Evolutionary conservation across 225 moss, liverwort and hornwort species (phyloP).

Genomic region (Asterella californica): DNA sequence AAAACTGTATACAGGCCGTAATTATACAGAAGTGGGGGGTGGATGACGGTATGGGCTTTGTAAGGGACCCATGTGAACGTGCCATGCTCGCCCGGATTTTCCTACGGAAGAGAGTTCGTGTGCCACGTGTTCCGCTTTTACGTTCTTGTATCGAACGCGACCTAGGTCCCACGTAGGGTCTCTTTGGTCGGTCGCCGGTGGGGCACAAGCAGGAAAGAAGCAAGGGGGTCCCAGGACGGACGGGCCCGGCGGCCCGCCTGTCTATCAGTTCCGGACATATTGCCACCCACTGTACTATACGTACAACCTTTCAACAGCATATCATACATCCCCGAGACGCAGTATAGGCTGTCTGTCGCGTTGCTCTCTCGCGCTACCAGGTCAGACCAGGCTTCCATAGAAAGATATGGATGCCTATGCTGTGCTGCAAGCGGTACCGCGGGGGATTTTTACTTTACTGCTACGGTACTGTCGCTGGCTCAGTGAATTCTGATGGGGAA

Average conservation of each 20-base stretch:
- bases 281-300: background rate
- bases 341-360: background rate
- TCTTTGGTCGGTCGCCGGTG: background rate
- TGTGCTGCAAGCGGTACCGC: background rate
- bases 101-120: background rate
- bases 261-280: background rate
- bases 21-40: background rate
- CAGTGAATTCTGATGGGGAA: background rate
- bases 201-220: background rate
- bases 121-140: background rate
- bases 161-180: background rate
- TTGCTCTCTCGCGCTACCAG: background rate
- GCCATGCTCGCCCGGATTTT: background rate
- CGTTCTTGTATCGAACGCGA: background rate
- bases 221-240: background rate
- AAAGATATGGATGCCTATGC: background rate
- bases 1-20: background rate
- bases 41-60: background rate
- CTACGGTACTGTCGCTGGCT: background rate
- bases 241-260: background rate
- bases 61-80: background rate
- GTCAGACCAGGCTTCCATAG: background rate
- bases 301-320: background rate
- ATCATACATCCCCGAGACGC: background rate
- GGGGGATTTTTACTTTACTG: background rate